phyloP scores from a whole-genome alignment of 2,329 filamentous ascomycete species.

The Cadophora sp. region DNA sequence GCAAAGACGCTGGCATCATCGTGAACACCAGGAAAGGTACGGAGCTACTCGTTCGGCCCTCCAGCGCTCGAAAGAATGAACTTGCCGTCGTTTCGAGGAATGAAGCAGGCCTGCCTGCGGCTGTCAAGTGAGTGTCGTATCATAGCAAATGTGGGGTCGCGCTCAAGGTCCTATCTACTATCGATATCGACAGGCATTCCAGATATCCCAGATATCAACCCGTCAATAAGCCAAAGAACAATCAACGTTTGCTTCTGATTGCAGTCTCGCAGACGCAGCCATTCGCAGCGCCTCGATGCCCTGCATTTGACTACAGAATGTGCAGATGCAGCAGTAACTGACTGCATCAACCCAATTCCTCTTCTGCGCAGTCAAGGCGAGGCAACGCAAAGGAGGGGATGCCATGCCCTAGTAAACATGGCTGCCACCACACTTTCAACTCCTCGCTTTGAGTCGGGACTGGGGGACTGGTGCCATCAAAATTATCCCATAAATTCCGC shows the following conservation, averaged over 20 bases:
- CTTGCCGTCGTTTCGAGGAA: neutral
- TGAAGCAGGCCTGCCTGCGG: neutral
- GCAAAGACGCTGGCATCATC: neutral
- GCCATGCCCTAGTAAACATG: neutral
- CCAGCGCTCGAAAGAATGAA: too few relatives aligned
- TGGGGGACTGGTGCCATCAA: neutral
- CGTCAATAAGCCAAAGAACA: constrained; percentile 11
- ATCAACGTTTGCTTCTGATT: constrained; percentile 25
- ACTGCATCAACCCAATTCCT: constrained; percentile 15
- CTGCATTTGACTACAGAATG: constrained; percentile 5
- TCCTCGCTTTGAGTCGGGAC: neutral
- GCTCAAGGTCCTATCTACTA: neutral
- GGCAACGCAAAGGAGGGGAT: neutral
- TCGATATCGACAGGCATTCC: constrained; percentile 4
- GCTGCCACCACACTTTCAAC: neutral
- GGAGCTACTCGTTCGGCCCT: neutral
- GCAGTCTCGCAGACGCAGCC: constrained; percentile 11
- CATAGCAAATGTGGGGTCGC: constrained; percentile 17
- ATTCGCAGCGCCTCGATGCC: constrained; percentile 24
- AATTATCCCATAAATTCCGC: neutral
- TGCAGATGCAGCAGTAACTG: constrained; percentile 15
- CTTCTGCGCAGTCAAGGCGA: constrained; percentile 19
- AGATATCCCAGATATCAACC: neutral
- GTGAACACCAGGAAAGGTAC: neutral
- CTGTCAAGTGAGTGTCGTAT: neutral